Evolutionary conservation across 345 rosid genomes (phyloP), one percentile per base, ranked within the genome.

Genomic region (Linum tenue): DNA sequence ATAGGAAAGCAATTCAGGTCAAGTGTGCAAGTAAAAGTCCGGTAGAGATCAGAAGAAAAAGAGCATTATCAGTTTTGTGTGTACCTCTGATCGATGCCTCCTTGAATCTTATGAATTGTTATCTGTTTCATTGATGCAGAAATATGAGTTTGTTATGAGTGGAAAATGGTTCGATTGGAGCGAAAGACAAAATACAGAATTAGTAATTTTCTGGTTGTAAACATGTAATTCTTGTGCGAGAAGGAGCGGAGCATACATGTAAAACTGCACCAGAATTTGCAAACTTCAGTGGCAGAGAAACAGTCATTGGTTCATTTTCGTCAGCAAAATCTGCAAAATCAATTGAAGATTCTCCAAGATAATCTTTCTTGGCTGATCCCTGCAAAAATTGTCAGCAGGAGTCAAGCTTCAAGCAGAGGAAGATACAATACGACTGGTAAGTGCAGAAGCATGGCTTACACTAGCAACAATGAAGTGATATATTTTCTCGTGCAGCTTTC

Each of bases 301-400:
- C 72, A 12, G 84, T 79, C 57, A 85, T 84, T 66, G 82, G 74
- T 74, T 84, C 86, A 48, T 70, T 78, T 36, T 85, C 72, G 78
- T 83, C 92, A 2, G 80, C 92, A 65, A 90, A 85, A 76, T 75
- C 84, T 65, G 91, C 90, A 72, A 94, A 81, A 81, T 94, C 89
- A 67, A 90, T 71, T 6, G 95, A 83, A 50, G 80, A 86, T 70
- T 86, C 95, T 42, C 97, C 97, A 53, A 90, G 75, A 68, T 76
- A 69, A 72, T 88, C 75, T 70, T 78, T 77, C 74, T 84, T 94
- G 10, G 79, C 67, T 5, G 81, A 77, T 83, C 92, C 97, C 97
- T 94, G 36, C 74, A 73, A 77, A 22, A 64, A 72, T 2, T 2
- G 6, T 15, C 39, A 44, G 3, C 5, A 39, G 38, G 6, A 4